These are phyloP conservation scores for Backusella tuberculispora DNA, from an alignment of 192 early-diverging fungal species.

Conservation along the genomic window DNA sequence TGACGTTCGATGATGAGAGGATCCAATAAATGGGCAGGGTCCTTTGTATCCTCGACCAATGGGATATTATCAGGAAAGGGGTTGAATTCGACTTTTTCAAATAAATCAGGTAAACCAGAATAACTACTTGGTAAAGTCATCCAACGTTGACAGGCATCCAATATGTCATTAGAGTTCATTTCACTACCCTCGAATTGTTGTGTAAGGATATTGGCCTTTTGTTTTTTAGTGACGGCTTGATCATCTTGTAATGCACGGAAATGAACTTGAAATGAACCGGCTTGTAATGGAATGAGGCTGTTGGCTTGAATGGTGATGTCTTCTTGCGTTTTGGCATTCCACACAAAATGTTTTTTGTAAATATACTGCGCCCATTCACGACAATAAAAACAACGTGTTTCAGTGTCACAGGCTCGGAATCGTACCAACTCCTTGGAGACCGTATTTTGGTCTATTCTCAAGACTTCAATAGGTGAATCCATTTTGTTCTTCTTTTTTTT, in stretches of 20 bases:
- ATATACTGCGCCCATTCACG: slow-evolving; percentile 81
- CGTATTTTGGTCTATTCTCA: slow-evolving; percentile 65
- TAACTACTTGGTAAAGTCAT: slow-evolving; percentile 50
- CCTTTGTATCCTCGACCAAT: slow-evolving; percentile 59
- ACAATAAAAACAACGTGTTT: slow-evolving; percentile 74
- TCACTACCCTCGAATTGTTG: slow-evolving; percentile 24
- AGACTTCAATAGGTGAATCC: slow-evolving; percentile 39
- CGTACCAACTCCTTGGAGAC: slow-evolving; percentile 70
- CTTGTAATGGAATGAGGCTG: neutral
- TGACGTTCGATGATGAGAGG: slow-evolving; percentile 68
- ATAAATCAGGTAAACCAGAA: slow-evolving; percentile 48
- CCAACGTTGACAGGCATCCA: slow-evolving; percentile 39
- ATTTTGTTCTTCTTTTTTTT: neutral
- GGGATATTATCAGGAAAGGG: slow-evolving; percentile 42
- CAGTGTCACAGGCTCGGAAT: slow-evolving; percentile 73
- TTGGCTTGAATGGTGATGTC: neutral
- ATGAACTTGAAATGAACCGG: slow-evolving; percentile 27
- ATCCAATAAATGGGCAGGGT: slow-evolving; percentile 65
- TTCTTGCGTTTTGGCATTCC: slow-evolving; percentile 41
- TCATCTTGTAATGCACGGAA: neutral
- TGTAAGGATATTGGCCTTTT: slow-evolving; percentile 15
- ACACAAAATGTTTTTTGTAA: slow-evolving; percentile 66
- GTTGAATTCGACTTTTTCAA: slow-evolving; percentile 55
- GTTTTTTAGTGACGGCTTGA: neutral
- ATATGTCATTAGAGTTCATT: neutral